Evolutionary conservation across 1,284 basidiomycete species (phyloP).

Genomic region (Tilletia horrida): DNA sequence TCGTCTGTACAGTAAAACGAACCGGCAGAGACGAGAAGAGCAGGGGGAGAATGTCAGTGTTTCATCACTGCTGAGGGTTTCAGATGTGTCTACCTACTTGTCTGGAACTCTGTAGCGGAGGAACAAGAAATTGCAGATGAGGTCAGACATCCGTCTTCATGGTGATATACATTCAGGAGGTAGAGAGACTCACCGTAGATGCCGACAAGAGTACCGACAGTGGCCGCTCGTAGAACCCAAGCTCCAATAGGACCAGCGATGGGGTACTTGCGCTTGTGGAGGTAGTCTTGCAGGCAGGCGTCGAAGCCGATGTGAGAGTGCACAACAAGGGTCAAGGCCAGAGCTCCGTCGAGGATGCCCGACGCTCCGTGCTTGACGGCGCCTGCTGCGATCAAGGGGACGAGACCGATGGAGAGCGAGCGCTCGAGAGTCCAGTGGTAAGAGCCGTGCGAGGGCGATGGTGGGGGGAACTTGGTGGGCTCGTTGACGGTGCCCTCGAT

Average conservation of each 20-base stretch:
- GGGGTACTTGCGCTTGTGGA: constrained; percentile 88
- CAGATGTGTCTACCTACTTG: constrained; percentile 35
- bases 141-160: not conserved
- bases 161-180: not conserved
- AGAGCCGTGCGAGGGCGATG: constrained; percentile 71
- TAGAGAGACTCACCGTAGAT: constrained; percentile 63
- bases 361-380: constrained; percentile 53
- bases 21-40: not conserved
- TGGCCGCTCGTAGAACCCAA: constrained; percentile 75
- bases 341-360: constrained; percentile 70
- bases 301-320: constrained; percentile 81
- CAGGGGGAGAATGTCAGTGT: too few relatives aligned
- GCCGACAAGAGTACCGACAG: constrained; percentile 80
- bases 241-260: constrained; percentile 66
- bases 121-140: not conserved
- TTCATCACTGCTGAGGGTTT: not conserved
- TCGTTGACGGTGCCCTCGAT: constrained; percentile 94
- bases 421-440: constrained; percentile 99
- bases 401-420: constrained; percentile 76
- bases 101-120: constrained; percentile 45
- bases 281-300: constrained; percentile 66
- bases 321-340: constrained; percentile 80
- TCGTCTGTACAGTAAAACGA: constrained; percentile 59
- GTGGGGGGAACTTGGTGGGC: constrained; percentile 78
- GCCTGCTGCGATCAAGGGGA: constrained; percentile 65